Percentiles rank a stretch among this genome's conserved stretches.
phyloP scores from a whole-genome alignment of 1,139 yeast genomes.

The Debaryomyces coudertii region DNA sequence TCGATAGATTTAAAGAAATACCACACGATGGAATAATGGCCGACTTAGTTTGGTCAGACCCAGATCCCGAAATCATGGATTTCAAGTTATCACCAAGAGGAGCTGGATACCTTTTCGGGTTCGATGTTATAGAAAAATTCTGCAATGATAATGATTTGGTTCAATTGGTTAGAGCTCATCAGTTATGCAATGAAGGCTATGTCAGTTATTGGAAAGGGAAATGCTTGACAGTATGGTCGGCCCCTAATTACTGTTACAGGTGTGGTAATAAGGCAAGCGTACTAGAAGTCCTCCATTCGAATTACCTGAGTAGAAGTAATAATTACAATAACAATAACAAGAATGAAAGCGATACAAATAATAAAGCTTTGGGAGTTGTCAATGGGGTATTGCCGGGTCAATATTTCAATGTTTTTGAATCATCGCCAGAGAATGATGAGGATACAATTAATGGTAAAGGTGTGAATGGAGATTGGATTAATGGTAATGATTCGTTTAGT shows the following conservation, averaged over 20 bases:
- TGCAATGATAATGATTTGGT: constrained; percentile 74
- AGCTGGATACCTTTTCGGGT: constrained; percentile 96
- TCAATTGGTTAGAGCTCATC: constrained; percentile 92
- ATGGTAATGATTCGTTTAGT: constrained; percentile 25
- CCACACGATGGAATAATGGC: constrained; percentile 99
- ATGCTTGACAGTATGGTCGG: constrained; percentile 96
- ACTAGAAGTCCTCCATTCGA: constrained; percentile 61
- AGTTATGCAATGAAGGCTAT: constrained; percentile 93
- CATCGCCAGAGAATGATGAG: constrained; percentile 83
- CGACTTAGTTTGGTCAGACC: constrained; percentile 97
- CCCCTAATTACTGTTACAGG: constrained; percentile 95
- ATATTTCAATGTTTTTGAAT: constrained; percentile 91
- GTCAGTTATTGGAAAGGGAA: constrained; percentile 89
- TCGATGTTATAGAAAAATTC: constrained; percentile 86
- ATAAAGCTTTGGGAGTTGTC: constrained; percentile 17
- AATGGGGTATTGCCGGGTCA: constrained; percentile 44
- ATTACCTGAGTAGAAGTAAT: constrained; percentile 26
- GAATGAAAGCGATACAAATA: constrained; percentile 14
- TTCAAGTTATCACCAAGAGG: constrained; percentile 93
- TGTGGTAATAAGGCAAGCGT: constrained; percentile 97
- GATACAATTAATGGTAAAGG: constrained; percentile 47
- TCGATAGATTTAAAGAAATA: constrained; percentile 89
- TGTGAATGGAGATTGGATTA: constrained; percentile 35
- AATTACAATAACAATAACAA: constrained; percentile 17
- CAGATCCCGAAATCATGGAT: constrained; percentile 83